phyloP scores from a whole-genome alignment of 768 basidiomycete genomes.

The Omphalotus guepiniiformis region DNA sequence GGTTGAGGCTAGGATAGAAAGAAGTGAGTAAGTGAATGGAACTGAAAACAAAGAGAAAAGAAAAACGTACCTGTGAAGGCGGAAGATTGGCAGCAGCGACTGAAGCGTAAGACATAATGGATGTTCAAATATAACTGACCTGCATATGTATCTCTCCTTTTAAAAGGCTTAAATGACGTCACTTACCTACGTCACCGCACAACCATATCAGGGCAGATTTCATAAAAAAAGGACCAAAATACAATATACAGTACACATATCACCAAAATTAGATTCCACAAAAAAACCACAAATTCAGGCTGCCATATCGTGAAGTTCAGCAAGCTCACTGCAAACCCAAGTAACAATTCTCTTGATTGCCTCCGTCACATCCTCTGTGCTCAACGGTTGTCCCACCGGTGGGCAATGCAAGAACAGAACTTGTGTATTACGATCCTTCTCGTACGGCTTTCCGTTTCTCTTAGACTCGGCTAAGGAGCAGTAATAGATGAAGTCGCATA shows the following conservation, averaged over 20 bases:
- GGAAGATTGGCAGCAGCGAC: slow-evolving; percentile 58
- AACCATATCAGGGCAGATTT: no score
- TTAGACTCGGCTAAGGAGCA: slow-evolving; percentile 69
- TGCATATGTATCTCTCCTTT: no score
- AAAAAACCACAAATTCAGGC: neutral
- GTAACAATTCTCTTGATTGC: slow-evolving; percentile 57
- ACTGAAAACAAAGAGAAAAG: slow-evolving; percentile 12
- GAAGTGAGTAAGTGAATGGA: slow-evolving; percentile 5
- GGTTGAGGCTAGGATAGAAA: slow-evolving; percentile 48
- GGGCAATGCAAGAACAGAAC: slow-evolving; percentile 73
- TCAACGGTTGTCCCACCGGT: slow-evolving; percentile 59
- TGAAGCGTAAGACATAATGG: slow-evolving; percentile 68
- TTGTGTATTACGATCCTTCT: slow-evolving; percentile 38
- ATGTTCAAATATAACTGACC: neutral
- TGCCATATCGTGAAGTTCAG: slow-evolving; percentile 5
- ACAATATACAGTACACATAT: no score
- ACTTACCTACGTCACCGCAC: no score
- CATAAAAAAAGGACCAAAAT: no score
- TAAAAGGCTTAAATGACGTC: neutral
- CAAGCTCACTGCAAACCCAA: slow-evolving; percentile 36
- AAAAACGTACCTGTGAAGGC: slow-evolving; percentile 41
- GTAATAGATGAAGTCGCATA: slow-evolving; percentile 76
- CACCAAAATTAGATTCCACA: no score
- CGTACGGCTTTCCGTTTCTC: slow-evolving; percentile 40
- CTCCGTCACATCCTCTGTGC: slow-evolving; percentile 63